phyloP scores from a whole-genome alignment of 768 basidiomycete genomes.

The Dacryopinax primogenitus region DNA sequence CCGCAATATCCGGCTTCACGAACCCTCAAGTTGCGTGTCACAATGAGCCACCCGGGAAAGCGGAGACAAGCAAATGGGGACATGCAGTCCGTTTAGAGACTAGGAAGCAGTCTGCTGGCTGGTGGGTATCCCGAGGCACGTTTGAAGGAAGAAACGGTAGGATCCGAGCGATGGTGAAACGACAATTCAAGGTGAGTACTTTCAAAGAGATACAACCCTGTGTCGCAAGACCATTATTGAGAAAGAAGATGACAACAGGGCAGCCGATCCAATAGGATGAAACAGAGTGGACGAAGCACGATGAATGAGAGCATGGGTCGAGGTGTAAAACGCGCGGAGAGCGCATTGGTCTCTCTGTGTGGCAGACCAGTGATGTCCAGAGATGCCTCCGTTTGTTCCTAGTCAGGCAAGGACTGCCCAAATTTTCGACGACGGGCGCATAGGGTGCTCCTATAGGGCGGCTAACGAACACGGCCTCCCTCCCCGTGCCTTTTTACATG shows the following conservation, averaged over 20 bases:
- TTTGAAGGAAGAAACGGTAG: neutral
- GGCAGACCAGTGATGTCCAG: neutral
- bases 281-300: too few species aligned
- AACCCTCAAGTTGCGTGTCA: neutral
- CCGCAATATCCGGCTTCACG: neutral
- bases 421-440: constrained; percentile 9
- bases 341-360: neutral
- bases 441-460: neutral
- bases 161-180: neutral
- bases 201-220: neutral
- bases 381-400: neutral
- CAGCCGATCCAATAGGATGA: too few species aligned
- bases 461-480: constrained; percentile 1
- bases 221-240: neutral
- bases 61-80: neutral
- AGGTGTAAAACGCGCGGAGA: constrained; percentile 7
- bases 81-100: neutral
- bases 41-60: neutral
- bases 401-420: neutral
- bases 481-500: constrained; percentile 2
- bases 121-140: neutral
- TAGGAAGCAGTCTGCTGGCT: neutral
- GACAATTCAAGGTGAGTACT: neutral
- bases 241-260: too few species aligned
- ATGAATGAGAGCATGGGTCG: too few species aligned